phyloP scores from a whole-genome alignment of 805 yeast species.

The Ogataea dorogensis region DNA sequence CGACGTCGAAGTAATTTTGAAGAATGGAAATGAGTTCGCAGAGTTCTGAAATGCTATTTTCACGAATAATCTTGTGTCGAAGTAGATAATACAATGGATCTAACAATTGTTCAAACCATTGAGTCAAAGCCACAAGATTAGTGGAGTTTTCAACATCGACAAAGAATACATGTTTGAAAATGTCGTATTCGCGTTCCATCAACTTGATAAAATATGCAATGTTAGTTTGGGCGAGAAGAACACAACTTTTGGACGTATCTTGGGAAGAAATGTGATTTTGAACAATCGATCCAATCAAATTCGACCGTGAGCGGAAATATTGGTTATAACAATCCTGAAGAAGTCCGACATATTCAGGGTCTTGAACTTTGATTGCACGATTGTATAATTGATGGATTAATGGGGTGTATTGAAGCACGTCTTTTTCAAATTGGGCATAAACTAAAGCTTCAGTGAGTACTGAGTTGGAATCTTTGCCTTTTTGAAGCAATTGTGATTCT shows the following conservation, averaged over 20 bases:
- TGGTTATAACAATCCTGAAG: constrained; percentile 60
- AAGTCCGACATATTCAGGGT: constrained; percentile 58
- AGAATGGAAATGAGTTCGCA: constrained; percentile 75
- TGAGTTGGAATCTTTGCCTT: constrained; percentile 26
- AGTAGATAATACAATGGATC: constrained; percentile 78
- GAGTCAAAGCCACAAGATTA: constrained; percentile 40
- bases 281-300: constrained; percentile 43
- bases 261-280: constrained; percentile 25
- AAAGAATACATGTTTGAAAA: constrained; percentile 57
- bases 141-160: constrained; percentile 29
- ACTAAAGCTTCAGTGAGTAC: constrained; percentile 61
- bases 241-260: constrained; percentile 38
- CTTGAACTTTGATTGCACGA: constrained; percentile 22
- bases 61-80: constrained; percentile 67
- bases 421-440: constrained; percentile 58
- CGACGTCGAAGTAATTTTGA: constrained; percentile 64
- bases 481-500: constrained; percentile 24
- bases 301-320: constrained; percentile 59
- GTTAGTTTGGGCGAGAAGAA: constrained; percentile 60
- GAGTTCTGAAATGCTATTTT: constrained; percentile 60
- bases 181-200: constrained; percentile 56
- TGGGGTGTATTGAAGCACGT: constrained; percentile 19
- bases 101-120: constrained; percentile 61
- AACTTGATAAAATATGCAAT: constrained; percentile 59
- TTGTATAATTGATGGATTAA: constrained; percentile 30